Base-by-base conservation (phyloP, 345 rosid genomes). In the Eucalyptus polyanthemos region DNA sequence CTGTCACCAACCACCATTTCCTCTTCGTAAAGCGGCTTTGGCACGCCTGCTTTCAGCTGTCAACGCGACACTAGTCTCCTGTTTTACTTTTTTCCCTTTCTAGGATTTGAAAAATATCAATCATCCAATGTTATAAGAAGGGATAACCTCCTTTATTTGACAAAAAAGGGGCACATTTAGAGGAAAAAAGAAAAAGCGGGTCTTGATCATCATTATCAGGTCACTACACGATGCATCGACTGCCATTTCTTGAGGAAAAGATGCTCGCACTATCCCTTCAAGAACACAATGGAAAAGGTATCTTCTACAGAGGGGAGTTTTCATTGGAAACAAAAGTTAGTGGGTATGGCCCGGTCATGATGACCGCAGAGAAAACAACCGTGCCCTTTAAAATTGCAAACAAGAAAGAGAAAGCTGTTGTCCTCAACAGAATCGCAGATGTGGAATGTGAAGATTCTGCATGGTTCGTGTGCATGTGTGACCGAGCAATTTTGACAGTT, bases 291-390 rank as follows among this genome's bases (percentile, higher is more conserved):
- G 81, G 81, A 19, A 72, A 72, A 72, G 25, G 81, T 10, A 72
- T 19, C 44, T 21, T 10, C 44, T 11, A 76, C 83, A 76, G 83
- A 72, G 45, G 42, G 83, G 62, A 56, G 29, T 56, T 89, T 91
- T 58, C 42, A 81, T 50, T 88, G 91, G 94, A 90, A 90, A 89
- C 94, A 91, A 88, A 67, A 87, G 87, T 88, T 69, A 88, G 88
- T 90, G 93, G 93, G 88, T 50, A 47, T 92, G 94, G 93, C 92
- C 96, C 95, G 90, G 89, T 72, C 44, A 50, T 91, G 88, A 92
- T 91, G 34, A 91, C 88, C 87, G 86, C 76, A 10, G 24, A 8
- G 11, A 69, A 83, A 81, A 88, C 27, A 29, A 47, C 87, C 53
- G 19, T 13, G 87, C 13, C 87, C 53, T 29, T 34, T 34, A 45